phyloP scores from a whole-genome alignment of 148 eudicot species.

The Fagopyrum homotropicum region DNA sequence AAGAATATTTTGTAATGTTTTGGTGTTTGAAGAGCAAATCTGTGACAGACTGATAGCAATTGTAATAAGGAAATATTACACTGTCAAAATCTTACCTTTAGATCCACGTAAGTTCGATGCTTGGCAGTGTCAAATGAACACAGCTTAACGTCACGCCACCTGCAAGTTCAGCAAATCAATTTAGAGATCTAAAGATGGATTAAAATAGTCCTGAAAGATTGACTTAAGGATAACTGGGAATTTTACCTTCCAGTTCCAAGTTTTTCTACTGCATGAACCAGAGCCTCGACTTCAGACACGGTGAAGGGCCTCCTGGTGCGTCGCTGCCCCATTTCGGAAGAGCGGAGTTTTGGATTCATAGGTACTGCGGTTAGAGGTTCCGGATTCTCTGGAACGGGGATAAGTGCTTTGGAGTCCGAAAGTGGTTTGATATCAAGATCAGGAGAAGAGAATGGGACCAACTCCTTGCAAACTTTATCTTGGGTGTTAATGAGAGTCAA shows the following conservation, averaged over 20 bases:
- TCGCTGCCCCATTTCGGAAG: constrained; percentile 76
- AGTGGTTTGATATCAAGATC: constrained; percentile 23
- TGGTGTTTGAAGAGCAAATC: background rate
- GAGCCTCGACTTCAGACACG: constrained; percentile 88
- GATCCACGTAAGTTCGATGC: constrained; percentile 96
- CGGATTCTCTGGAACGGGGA: constrained; percentile 41
- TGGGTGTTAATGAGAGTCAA: constrained; percentile 16
- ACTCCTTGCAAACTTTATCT: constrained; percentile 35
- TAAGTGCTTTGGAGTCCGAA: constrained; percentile 58
- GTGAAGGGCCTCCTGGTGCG: constrained; percentile 93
- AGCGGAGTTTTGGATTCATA: constrained; percentile 49
- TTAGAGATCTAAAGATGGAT: constrained; percentile 16
- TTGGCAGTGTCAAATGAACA: constrained; percentile 81
- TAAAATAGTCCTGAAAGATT: background rate
- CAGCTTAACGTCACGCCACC: constrained; percentile 97
- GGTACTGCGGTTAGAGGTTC: constrained; percentile 69
- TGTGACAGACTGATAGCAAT: background rate
- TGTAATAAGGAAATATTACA: background rate
- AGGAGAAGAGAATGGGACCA: constrained; percentile 33
- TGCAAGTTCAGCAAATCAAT: constrained; percentile 22
- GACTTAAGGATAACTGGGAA: background rate
- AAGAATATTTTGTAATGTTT: background rate
- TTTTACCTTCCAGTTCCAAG: constrained; percentile 98
- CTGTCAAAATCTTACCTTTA: constrained; percentile 55
- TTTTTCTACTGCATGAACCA: constrained; percentile 89